Percentiles rank a stretch among this genome's conserved stretches.
Conservation (phyloP, 495 filamentous ascomycete species). For the Podospora pseudocomata region DNA sequence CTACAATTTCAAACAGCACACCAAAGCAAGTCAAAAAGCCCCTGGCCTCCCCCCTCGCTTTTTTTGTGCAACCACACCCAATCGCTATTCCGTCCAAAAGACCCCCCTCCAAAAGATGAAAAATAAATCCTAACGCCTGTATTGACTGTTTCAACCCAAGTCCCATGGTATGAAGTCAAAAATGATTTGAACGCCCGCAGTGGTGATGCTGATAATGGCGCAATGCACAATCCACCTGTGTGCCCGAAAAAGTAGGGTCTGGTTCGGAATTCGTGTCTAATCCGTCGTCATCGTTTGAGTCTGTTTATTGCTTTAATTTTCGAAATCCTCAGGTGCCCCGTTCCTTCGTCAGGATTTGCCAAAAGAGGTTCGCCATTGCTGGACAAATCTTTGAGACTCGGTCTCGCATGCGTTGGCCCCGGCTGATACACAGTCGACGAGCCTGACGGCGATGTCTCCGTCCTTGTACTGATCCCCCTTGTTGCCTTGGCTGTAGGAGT, state of each 20-base stretch:
- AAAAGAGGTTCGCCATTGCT: slow-evolving; percentile 47
- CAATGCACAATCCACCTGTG: background rate
- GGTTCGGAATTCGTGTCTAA: background rate
- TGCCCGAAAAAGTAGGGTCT: background rate
- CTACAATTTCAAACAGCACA: background rate
- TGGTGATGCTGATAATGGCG: background rate
- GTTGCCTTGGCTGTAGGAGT: slow-evolving; percentile 57
- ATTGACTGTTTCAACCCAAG: background rate
- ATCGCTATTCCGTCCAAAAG: background rate
- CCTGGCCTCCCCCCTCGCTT: background rate
- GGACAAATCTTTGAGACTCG: slow-evolving; percentile 51
- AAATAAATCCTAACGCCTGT: background rate
- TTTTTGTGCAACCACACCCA: background rate
- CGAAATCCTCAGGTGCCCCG: background rate
- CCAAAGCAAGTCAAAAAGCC: background rate
- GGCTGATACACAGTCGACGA: slow-evolving; percentile 64
- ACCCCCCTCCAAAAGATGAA: background rate
- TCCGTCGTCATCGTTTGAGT: slow-evolving; percentile 1
- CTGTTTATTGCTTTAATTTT: background rate
- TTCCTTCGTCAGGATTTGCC: slow-evolving; percentile 20
- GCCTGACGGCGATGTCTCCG: slow-evolving; percentile 81
- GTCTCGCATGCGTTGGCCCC: slow-evolving; percentile 61
- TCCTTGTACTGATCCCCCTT: slow-evolving; percentile 61
- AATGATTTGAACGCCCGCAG: background rate
- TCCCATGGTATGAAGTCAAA: background rate